Evolutionary conservation across 2,329 filamentous ascomycete genomes (phyloP), one percentile per base, ranked within the genome.

Genomic region (Aspergillus ibericus): DNA sequence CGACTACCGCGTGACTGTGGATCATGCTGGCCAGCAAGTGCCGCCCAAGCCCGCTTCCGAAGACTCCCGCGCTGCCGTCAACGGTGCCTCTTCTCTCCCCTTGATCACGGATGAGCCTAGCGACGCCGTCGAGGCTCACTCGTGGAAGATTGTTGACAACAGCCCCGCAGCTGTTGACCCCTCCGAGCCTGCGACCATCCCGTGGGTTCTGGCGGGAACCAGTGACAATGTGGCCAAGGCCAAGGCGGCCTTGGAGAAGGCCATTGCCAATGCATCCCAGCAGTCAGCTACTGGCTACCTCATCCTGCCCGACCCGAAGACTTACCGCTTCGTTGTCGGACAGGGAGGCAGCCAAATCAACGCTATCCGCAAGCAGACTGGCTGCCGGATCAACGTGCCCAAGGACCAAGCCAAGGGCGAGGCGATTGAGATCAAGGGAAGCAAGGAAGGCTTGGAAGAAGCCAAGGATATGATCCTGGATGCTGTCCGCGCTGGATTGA

Each of bases 361-460:
- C 78, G 81, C 86, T 42, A 97, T 99, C 73, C 88, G 95, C 67
- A 92, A 91, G 80, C 87, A 95, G 81, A 97, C 92, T 53, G 91
- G 90, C 56, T 97, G 93, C 78, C 92, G 90, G 78, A 96, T 99
- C 73, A 92, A 93, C 64, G 93, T 99, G 40, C 95, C 95, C 20
- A 88, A 91, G 65, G 88, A 91, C 70, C 90, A 96, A 75, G 81
- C 81, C 36, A 78, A 80, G 66, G 83, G 82, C 20, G 93, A 97
- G 76, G 91, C 93, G 4, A 97, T 99, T 72, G 92, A 96, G 80
- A 90, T 99, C 68, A 82, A 89, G 35, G 95, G 95, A 38, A 85
- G 83, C 56, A 85, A 85, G 70, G 89, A 92, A 15, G 92, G 91
- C 12, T 86, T 96, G 36, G 91, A 97, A 77, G 84, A 90, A 75